Evolutionary conservation across 2,329 filamentous ascomycete genomes (phyloP), one percentile per base, ranked within the genome.

Genomic region (Exophiala sideris): DNA sequence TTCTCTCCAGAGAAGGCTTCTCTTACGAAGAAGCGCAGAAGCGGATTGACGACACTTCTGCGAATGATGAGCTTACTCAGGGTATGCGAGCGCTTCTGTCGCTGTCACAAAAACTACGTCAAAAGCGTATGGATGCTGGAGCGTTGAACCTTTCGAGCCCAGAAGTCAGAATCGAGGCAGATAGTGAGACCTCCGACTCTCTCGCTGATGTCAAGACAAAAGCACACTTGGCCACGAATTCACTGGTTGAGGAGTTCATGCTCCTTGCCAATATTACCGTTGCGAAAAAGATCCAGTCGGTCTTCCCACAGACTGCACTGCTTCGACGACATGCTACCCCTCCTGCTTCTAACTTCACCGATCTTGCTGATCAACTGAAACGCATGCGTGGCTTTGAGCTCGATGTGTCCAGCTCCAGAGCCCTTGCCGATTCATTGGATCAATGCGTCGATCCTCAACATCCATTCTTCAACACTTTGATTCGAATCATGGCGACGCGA

Each of bases 201-300:
- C 87, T 96, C 50, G 71, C 73, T 8, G 94, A 97, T 65, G 89
- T 99, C 63, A 91, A 97, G 77, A 95, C 91, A 5, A 99, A 99
- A 74, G 82, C 91, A 65, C 84, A 91, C 48, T 84, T 99, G 35
- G 91, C 94, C 67, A 99, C 94, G 49, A 99, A 97, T 76, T 96
- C 92, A 18, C 82, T 99, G 4, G 95, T 99, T 24, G 94, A 99
- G 69, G 94, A 99, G 70, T 97, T 99, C 79, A 99, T 99, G 94
- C 79, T 99, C 67, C 88, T 97, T 70, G 95, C 94, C 78, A 99
- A 99, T 74, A 91, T 90, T 67, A 92, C 87, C 63, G 95, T 99
- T 29, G 94, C 92, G 5, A 82, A 85, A 62, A 92, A 90, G 71
- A 95, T 95, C 67, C 90, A 95, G 74, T 82, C 88, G 45, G 85